Percentiles rank a stretch among this genome's conserved stretches.
Conservation (phyloP, 164 flowering plant species). For the Stephania yunnanensis region DNA sequence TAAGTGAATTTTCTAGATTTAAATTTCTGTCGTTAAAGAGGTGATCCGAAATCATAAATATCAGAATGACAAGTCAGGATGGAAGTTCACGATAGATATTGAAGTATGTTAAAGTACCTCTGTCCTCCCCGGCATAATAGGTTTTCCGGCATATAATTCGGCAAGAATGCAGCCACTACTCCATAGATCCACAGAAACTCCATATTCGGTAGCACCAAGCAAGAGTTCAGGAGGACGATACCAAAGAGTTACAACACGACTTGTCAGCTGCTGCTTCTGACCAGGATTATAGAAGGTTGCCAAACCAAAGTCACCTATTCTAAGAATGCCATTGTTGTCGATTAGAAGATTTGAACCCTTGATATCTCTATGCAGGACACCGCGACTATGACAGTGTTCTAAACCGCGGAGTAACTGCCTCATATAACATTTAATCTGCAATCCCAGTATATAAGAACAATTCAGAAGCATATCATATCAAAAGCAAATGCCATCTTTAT, state of each 20-base stretch:
- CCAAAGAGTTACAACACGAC: constrained; percentile 93
- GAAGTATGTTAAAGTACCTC: constrained; percentile 43
- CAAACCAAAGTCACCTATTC: constrained; percentile 82
- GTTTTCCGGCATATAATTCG: constrained; percentile 76
- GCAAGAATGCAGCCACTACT: constrained; percentile 93
- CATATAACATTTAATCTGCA: constrained; percentile 90
- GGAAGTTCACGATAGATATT: neutral
- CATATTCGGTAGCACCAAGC: constrained; percentile 86
- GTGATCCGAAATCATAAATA: neutral
- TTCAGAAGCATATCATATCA: neutral
- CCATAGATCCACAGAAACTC: constrained; percentile 84
- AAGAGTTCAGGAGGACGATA: constrained; percentile 93
- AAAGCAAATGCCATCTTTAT: neutral
- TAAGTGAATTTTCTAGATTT: too few relatives aligned
- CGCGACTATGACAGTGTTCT: constrained; percentile 79
- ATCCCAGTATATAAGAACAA: constrained; percentile 4
- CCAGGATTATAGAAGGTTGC: constrained; percentile 54
- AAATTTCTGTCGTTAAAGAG: neutral
- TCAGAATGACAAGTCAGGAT: neutral
- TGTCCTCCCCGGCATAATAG: constrained; percentile 95
- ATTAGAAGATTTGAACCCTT: constrained; percentile 86
- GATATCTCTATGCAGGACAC: constrained; percentile 86
- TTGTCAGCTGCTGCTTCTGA: constrained; percentile 70
- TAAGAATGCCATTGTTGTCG: constrained; percentile 63
- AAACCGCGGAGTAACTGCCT: constrained; percentile 73